Percentiles rank a stretch among this genome's conserved stretches.
Evolutionary conservation across 2,329 filamentous ascomycete species (phyloP).

Genomic region (Botryotinia convoluta): DNA sequence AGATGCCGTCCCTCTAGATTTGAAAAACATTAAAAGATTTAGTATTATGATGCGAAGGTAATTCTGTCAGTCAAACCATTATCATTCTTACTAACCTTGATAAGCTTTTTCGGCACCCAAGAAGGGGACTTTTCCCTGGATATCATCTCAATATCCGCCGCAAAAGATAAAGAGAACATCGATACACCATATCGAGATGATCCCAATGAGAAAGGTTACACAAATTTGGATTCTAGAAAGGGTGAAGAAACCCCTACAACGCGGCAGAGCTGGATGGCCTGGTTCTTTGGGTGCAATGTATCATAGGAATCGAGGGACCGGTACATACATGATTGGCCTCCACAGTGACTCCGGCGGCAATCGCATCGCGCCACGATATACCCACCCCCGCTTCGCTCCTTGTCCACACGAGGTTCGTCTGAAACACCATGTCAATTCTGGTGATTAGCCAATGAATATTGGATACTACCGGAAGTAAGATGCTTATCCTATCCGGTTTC

Average conservation of each 20-base stretch:
- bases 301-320: conserved; percentile 14
- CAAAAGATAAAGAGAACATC: conserved; percentile 27
- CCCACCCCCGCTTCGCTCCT: conserved; percentile 9
- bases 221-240: background rate
- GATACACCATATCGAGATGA: conserved; percentile 27
- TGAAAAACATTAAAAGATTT: conserved; percentile 60
- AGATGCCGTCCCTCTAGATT: conserved; percentile 58
- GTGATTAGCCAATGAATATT: background rate
- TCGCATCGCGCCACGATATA: background rate
- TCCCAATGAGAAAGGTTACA: conserved; percentile 18
- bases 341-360: conserved; percentile 4
- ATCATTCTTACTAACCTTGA: conserved; percentile 31
- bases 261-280: conserved; percentile 20
- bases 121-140: conserved; percentile 63
- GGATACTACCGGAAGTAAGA: background rate
- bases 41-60: conserved; percentile 82
- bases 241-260: background rate
- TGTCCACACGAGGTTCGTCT: background rate
- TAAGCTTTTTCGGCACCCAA: conserved; percentile 72
- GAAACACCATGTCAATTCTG: background rate
- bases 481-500: conserved; percentile 3
- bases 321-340: conserved; percentile 7
- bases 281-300: conserved; percentile 20
- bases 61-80: conserved; percentile 26
- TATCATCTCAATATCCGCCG: conserved; percentile 54